Conservation (phyloP, 73 alveolate genomes). For the Symbiodinium natans region DNA sequence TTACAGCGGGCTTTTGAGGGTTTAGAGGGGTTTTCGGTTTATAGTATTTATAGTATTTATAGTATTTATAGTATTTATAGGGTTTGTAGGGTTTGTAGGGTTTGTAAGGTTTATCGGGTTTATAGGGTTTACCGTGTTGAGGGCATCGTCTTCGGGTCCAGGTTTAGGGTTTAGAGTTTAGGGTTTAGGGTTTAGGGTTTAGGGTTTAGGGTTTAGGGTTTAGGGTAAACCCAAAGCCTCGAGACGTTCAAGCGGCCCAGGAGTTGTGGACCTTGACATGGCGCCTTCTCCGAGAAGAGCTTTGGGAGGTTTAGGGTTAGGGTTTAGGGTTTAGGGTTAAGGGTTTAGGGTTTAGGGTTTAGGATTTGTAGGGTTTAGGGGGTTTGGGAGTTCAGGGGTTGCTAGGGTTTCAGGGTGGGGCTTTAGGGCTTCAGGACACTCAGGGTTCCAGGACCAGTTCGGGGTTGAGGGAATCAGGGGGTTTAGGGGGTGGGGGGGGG, state of each 20-base stretch:
- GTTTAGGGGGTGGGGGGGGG: neutral
- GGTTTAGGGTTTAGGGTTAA: neutral
- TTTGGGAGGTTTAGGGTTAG: neutral
- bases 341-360: neutral
- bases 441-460: too few species aligned
- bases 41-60: too few species aligned
- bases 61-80: too few species aligned
- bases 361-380: neutral
- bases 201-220: too few species aligned
- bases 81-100: too few species aligned
- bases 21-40: too few species aligned
- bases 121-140: too few species aligned
- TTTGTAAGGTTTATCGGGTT: too few species aligned
- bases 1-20: too few species aligned
- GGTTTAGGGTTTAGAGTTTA: neutral
- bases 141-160: too few species aligned
- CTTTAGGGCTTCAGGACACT: neutral
- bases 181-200: neutral
- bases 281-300: neutral
- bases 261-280: neutral
- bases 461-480: neutral
- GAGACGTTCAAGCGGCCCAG: too few species aligned
- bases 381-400: neutral
- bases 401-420: neutral
- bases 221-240: too few species aligned